Percentiles rank a stretch among this genome's conserved stretches.
Evolutionary conservation across 495 filamentous ascomycete genomes (phyloP).

Genomic region (Hypomontagnella monticulosa): DNA sequence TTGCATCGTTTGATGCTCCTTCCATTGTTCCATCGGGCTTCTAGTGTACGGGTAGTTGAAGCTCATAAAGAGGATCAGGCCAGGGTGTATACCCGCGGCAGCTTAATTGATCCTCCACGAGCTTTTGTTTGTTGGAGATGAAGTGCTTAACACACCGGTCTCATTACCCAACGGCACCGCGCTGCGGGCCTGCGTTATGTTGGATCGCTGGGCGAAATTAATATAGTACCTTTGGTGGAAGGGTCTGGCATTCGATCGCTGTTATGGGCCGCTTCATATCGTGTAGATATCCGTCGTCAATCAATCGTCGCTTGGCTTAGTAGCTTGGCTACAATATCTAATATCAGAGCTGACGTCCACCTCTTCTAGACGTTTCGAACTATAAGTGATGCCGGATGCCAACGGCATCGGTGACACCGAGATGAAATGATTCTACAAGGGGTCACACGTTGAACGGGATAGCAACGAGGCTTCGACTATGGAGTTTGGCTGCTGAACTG

Average conservation of each 20-base stretch:
- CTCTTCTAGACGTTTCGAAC: background rate
- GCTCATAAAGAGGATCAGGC: conserved; percentile 12
- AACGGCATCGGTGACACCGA: conserved; percentile 30
- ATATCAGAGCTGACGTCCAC: background rate
- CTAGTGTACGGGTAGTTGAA: conserved; percentile 37
- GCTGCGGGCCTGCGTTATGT: too few species aligned
- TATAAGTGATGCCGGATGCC: conserved; percentile 8
- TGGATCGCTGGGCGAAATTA: too few species aligned
- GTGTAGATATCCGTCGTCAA: background rate
- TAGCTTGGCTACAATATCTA: background rate
- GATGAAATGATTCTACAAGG: conserved; percentile 4
- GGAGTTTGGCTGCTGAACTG: conserved; percentile 4
- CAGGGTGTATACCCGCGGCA: conserved; percentile 24
- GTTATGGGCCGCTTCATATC: too few species aligned
- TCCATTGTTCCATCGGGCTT: conserved; percentile 38
- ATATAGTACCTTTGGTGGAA: too few species aligned
- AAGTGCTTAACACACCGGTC: too few species aligned
- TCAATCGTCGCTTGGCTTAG: background rate
- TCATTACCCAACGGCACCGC: too few species aligned
- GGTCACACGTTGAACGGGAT: conserved; percentile 34
- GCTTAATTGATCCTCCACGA: background rate
- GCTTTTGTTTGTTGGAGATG: too few species aligned
- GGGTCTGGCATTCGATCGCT: too few species aligned
- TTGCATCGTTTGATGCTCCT: conserved; percentile 33
- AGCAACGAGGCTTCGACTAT: conserved; percentile 7